Base-by-base conservation (phyloP, 2,329 filamentous ascomycete genomes). In the Blastomyces percursus region DNA sequence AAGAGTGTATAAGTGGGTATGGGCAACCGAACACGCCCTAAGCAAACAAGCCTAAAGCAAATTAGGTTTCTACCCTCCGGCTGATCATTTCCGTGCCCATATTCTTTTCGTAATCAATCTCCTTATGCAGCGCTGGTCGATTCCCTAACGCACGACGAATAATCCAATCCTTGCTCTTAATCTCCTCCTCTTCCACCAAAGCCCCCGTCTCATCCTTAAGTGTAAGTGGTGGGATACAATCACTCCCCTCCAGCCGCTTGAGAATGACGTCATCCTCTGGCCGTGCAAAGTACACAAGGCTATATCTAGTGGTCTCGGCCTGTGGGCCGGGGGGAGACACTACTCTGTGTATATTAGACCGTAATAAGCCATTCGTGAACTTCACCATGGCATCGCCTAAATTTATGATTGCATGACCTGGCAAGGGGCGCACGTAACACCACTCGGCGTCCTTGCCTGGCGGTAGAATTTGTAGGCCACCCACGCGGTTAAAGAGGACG, bases 401-500 rank as follows among this genome's bases (percentile, higher is more conserved):
- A 61, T 78, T 79, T 54, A 79, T 69, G 35, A 79, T 75, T 0
- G 73, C 78, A 63, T 80, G 78, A 0, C 78, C 77, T 0, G 76
- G 75, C 0, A 83, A 65, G 0, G 82, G 82, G 21, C 76, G 74
- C 0, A 85, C 81, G 65, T 81, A 84, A 19, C 74, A 72, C 82
- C 82, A 85, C 35, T 76, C 69, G 11, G 72, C 72, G 61, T 74
- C 73, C 3, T 67, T 66, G 0, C 71, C 71, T 0, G 80, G 80
- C 0, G 78, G 75, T 2, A 80, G 72, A 3, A 84, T 78, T 67
- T 84, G 82, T 8, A 84, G 73, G 0, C 82, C 82, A 0, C 82
- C 82, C 1, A 84, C 69, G 0, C 80, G 76, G 70, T 84, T 84
- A 71, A 84, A 82, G 1, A 85, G 75, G 5, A 84, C 71, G 0